Conservation (phyloP, 2,329 filamentous ascomycete species). For the Scytalidium sp. region DNA sequence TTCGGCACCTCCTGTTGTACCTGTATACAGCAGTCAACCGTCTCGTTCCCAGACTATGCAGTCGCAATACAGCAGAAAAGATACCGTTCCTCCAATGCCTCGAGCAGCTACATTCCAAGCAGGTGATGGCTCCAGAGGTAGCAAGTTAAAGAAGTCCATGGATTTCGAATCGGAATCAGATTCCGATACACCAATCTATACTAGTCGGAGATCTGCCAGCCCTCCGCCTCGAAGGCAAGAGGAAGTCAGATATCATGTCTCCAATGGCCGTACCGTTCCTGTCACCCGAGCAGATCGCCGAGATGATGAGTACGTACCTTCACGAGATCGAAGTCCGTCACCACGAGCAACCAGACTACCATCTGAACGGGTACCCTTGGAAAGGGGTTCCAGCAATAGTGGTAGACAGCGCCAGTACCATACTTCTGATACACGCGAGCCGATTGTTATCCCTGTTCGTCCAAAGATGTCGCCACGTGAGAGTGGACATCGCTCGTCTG, state of each 20-base stretch:
- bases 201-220: conserved; percentile 8
- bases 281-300: conserved; percentile 14
- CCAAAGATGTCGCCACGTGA: conserved; percentile 16
- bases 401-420: conserved; percentile 12
- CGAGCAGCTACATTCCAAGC: conserved; percentile 23
- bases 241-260: conserved; percentile 16
- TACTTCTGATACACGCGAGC: conserved; percentile 12
- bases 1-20: conserved; percentile 22
- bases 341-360: conserved; percentile 12
- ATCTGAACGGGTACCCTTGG: conserved; percentile 12
- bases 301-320: conserved; percentile 12
- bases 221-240: conserved; percentile 12
- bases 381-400: conserved; percentile 6
- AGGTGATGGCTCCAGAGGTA: conserved; percentile 16
- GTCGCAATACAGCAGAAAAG: conserved; percentile 21
- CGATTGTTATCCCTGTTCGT: conserved; percentile 11
- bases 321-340: conserved; percentile 19
- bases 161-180: conserved; percentile 16
- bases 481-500: conserved; percentile 7
- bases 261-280: conserved; percentile 18
- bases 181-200: conserved; percentile 11
- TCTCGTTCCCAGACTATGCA: conserved; percentile 24
- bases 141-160: conserved; percentile 17
- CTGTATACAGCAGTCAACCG: conserved; percentile 15
- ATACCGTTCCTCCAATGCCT: conserved; percentile 20